Conservation (phyloP, 1,284 basidiomycete species). For the Pulveroboletus sp. region DNA sequence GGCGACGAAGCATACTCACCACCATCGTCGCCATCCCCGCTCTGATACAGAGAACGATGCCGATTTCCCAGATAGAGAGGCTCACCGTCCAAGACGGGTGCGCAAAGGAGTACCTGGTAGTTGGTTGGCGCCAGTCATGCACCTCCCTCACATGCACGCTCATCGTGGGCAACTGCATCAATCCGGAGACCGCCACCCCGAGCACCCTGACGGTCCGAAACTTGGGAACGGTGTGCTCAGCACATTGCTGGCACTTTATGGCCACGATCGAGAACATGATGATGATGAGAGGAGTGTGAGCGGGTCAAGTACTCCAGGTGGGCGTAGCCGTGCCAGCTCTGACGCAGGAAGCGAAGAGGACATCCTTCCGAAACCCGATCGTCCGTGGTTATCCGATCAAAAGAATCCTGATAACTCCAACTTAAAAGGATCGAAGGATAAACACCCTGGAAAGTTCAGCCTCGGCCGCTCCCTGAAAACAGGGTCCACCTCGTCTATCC, state of each 20-base stretch:
- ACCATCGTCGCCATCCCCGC: constrained; percentile 1
- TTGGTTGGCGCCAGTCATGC: constrained; percentile 22
- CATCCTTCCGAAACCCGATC: constrained; percentile 19
- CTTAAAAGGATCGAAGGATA: constrained; percentile 4
- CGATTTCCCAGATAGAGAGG: neutral
- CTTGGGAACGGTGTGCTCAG: constrained; percentile 51
- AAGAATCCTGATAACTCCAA: constrained; percentile 1
- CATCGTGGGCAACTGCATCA: constrained; percentile 4
- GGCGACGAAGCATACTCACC: constrained; percentile 1
- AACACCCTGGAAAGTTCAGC: constrained; percentile 5
- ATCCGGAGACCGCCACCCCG: constrained; percentile 18
- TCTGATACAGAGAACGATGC: constrained; percentile 14
- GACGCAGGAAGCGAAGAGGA: constrained; percentile 23
- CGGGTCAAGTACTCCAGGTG: constrained; percentile 34
- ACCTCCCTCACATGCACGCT: neutral
- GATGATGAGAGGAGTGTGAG: constrained; percentile 32
- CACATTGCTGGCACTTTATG: constrained; percentile 54
- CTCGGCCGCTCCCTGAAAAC: constrained; percentile 26
- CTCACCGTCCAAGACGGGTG: constrained; percentile 7
- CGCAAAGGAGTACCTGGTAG: constrained; percentile 22
- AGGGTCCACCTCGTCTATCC: constrained; percentile 30
- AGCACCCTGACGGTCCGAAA: constrained; percentile 15
- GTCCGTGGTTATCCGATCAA: constrained; percentile 25
- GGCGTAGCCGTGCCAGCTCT: constrained; percentile 26
- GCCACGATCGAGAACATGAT: constrained; percentile 40